Evolutionary conservation across 2,329 filamentous ascomycete genomes (phyloP).

Genomic region (Fusarium sp.): DNA sequence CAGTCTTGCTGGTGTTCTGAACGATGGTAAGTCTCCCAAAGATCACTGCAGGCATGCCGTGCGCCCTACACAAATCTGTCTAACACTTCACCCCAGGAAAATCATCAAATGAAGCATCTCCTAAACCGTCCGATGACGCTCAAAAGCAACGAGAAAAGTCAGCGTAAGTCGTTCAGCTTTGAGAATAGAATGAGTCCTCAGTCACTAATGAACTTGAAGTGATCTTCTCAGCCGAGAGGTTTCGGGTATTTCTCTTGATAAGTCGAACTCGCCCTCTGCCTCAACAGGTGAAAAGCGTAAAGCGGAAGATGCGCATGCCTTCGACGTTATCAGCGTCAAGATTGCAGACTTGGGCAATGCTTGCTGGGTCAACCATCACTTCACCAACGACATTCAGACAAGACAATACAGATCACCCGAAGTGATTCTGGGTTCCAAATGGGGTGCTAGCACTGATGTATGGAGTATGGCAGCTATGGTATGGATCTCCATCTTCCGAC

Average conservation of each 20-base stretch:
- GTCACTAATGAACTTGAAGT: conserved; percentile 56
- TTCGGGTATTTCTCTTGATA: conserved; percentile 93
- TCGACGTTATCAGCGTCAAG: conserved; percentile 94
- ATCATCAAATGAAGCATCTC: conserved; percentile 58
- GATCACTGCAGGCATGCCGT: not conserved
- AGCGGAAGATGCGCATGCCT: conserved; percentile 66
- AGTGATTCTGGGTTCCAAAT: conserved; percentile 95
- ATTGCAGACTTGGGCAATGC: conserved; percentile 98
- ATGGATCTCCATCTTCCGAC: conserved; percentile 48
- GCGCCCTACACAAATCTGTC: not conserved
- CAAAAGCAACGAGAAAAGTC: conserved; percentile 93
- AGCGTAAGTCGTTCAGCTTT: conserved; percentile 71
- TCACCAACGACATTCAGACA: conserved; percentile 99
- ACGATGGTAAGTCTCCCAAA: conserved; percentile 70
- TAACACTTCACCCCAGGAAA: conserved; percentile 46
- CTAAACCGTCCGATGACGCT: conserved; percentile 68
- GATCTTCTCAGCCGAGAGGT: conserved; percentile 93
- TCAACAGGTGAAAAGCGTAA: conserved; percentile 71
- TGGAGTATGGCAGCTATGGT: conserved; percentile 99
- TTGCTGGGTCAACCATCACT: conserved; percentile 98
- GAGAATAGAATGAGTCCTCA: not conserved
- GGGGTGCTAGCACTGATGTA: conserved; percentile 98
- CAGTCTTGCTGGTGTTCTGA: conserved; percentile 86
- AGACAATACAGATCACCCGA: conserved; percentile 97
- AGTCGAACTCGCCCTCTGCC: conserved; percentile 65